phyloP scores from a whole-genome alignment of 2,329 filamentous ascomycete genomes.

The Aspergillus pseudonomiae region DNA sequence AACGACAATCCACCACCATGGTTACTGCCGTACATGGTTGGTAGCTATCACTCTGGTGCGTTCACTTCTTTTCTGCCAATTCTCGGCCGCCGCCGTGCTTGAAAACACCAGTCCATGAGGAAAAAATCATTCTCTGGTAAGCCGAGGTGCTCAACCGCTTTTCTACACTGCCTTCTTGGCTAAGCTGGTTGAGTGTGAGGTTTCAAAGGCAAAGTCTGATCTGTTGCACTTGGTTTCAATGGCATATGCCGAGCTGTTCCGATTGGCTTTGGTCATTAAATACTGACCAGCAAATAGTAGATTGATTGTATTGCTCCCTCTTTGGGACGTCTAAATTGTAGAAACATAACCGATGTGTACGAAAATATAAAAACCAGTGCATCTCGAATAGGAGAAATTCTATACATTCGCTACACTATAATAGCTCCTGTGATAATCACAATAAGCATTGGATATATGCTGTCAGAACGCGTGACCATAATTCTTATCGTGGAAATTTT shows the following conservation, averaged over 20 bases:
- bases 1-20: not conserved
- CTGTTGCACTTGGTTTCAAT: slow-evolving; percentile 9
- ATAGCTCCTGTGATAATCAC: not conserved
- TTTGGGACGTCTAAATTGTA: not conserved
- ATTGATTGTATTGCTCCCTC: not conserved
- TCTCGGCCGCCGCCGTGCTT: slow-evolving; percentile 3
- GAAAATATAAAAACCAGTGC: not conserved
- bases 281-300: slow-evolving; percentile 6
- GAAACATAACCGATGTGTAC: not conserved
- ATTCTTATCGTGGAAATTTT: not conserved
- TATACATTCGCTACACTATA: not conserved
- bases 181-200: slow-evolving; percentile 48
- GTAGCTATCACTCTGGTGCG: slow-evolving; percentile 8
- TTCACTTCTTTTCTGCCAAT: not conserved
- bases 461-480: not conserved
- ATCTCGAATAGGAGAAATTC: not conserved
- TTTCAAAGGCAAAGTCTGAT: slow-evolving; percentile 49
- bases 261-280: not conserved
- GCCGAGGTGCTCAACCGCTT: slow-evolving; percentile 48
- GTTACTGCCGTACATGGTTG: not conserved
- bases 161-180: slow-evolving; percentile 19
- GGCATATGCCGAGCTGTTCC: not conserved
- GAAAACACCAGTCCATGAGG: slow-evolving; percentile 33
- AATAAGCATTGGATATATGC: slow-evolving; percentile 1
- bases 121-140: slow-evolving; percentile 49